Base-by-base conservation (phyloP, 2,329 filamentous ascomycete species). In the Ascochyta fabae region DNA sequence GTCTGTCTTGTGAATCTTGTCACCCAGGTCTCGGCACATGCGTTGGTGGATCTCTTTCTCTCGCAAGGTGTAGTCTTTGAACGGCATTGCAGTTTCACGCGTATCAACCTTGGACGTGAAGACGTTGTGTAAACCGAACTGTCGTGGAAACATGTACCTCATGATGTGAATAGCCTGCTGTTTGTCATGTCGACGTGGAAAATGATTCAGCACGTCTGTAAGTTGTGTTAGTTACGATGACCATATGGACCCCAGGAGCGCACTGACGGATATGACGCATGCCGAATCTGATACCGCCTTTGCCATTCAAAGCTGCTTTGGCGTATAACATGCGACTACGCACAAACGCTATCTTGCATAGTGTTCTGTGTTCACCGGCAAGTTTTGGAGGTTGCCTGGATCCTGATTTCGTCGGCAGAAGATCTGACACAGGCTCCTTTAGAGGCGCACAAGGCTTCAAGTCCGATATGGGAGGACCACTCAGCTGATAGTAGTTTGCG, bases 121-220 rank as follows among this genome's bases (percentile, higher is more conserved):
- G n/a, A 89, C 92, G 74, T 98, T 99, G 70, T 96, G 92, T 3
- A 99, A 79, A 13, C 86, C 86, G 69, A 96, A 98, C 68, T 98
- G 93, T 10, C 88, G 84, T 29, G 95, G 95, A 65, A 99, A 99
- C 1, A 99, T 87, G 74, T 98, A 94, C 80, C 94, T 95, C 84
- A 96, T 86, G 19, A 96, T 77, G 64, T 89, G 90, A 10, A 86
- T 69, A 0, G 87, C 90, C 59, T 88, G 83, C 12, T 75, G 69
- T 1, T 79, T 67, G 64, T 84, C 78, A 34, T 77, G 59, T 36
- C 74, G 56, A 65, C 83, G 67, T 33, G 82, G 76, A 61, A 83
- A 89, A 22, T 92, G 86, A 69, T 95, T 96, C 23, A 98, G 75
- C 2, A 93, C 86, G 78, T 97, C 91, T 96, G 50, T 15, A 7